phyloP scores from a whole-genome alignment of 352 stramenopile species.

The Phytophthora palmivora region DNA sequence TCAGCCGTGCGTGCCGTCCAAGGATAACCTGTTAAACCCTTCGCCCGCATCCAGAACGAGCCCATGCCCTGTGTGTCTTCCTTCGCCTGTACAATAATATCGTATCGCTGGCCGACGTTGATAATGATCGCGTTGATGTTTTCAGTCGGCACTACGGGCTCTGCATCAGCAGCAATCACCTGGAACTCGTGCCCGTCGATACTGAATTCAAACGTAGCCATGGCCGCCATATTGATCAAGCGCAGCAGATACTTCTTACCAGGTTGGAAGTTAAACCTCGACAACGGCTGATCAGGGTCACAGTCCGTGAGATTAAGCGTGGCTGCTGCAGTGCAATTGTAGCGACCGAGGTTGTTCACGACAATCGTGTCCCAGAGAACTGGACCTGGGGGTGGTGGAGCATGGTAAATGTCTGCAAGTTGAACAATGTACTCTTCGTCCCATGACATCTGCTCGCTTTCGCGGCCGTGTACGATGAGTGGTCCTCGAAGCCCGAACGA shows the following conservation, averaged over 20 bases:
- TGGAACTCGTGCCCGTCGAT: conserved; percentile 44
- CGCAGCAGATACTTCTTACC: conserved; percentile 37
- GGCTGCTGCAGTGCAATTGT: conserved; percentile 30
- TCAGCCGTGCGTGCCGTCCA: neutral
- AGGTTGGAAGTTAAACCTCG: conserved; percentile 26
- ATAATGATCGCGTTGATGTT: conserved; percentile 30
- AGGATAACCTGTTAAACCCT: neutral
- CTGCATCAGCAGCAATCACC: conserved; percentile 34
- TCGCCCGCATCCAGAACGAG: neutral
- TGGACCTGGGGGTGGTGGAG: conserved; percentile 7
- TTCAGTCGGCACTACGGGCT: conserved; percentile 17
- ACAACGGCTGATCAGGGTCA: conserved; percentile 13
- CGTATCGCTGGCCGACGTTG: conserved; percentile 39
- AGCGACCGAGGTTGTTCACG: conserved; percentile 38
- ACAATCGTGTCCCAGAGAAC: conserved; percentile 36
- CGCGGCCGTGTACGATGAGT: conserved; percentile 34
- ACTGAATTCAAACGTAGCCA: conserved; percentile 41
- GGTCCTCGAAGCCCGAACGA: conserved; percentile 38
- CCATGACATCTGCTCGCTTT: conserved; percentile 14
- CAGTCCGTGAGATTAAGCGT: conserved; percentile 24
- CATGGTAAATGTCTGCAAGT: conserved; percentile 42
- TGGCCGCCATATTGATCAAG: conserved; percentile 39
- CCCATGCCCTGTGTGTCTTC: neutral
- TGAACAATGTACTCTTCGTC: conserved; percentile 39
- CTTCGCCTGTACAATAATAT: conserved; percentile 35